Conservation (phyloP, 164 flowering plant species). For the Stephania yunnanensis region DNA sequence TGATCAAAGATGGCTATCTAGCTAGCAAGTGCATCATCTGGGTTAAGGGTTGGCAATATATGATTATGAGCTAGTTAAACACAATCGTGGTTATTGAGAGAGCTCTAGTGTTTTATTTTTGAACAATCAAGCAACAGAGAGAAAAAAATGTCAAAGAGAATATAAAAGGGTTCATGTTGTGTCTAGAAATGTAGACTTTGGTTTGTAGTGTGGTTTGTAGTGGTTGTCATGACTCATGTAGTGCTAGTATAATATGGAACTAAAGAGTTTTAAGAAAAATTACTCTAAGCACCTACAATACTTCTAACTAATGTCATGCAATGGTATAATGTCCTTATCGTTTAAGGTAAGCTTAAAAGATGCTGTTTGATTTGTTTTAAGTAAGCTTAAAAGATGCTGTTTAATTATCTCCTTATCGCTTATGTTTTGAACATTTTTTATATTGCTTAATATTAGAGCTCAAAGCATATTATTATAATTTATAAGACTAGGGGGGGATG, state of each 20-base stretch:
- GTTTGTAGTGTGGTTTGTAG: slow-evolving; percentile 3
- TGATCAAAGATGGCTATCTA: background rate
- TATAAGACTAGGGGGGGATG: background rate
- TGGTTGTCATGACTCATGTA: background rate
- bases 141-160: background rate
- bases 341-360: background rate
- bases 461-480: background rate
- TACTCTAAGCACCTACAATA: background rate
- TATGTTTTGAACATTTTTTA: background rate
- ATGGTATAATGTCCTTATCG: too few relatives aligned
- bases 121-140: background rate
- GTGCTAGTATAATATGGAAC: background rate
- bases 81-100: background rate
- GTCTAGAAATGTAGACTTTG: background rate
- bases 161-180: background rate
- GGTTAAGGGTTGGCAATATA: background rate
- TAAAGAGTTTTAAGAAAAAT: background rate
- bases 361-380: background rate
- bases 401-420: background rate
- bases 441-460: background rate
- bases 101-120: background rate
- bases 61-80: background rate
- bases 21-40: background rate
- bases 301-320: background rate
- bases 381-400: background rate